Percentiles rank a stretch among this genome's conserved stretches.
These are phyloP conservation scores for Aspergillus quadricinctus DNA, from an alignment of 2,329 filamentous ascomycete species.

Conservation along the genomic window DNA sequence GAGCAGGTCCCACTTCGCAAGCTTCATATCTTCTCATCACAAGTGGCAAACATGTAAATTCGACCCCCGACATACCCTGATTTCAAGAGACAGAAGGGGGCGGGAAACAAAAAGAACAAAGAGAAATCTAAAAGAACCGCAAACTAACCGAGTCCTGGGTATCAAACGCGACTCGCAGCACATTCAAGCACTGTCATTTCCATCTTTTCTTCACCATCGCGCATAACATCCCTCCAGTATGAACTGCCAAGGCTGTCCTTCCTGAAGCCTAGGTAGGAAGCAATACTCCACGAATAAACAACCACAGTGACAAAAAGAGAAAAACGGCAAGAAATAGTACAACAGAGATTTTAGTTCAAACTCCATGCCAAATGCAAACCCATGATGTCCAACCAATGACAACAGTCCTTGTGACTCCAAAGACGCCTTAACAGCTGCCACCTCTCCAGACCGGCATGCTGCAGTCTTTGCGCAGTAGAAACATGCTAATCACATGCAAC, in stretches of 20 bases:
- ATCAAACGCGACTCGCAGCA: constrained; percentile 24
- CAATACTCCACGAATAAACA: not conserved
- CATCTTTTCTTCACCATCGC: constrained; percentile 1
- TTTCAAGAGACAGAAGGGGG: not conserved
- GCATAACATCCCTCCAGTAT: not conserved
- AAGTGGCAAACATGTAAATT: not conserved
- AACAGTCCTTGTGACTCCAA: not conserved
- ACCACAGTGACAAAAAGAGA: not conserved
- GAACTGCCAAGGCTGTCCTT: not conserved
- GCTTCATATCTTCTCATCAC: not conserved
- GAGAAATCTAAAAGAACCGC: constrained; percentile 1
- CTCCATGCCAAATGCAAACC: not conserved
- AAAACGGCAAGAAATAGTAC: not conserved
- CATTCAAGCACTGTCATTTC: constrained; percentile 11
- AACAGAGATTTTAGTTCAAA: not conserved
- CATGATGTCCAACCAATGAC: not conserved
- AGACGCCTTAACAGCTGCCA: not conserved
- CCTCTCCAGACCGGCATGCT: not conserved
- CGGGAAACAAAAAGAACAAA: not conserved
- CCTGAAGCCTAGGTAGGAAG: not conserved
- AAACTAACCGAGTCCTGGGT: constrained; percentile 24
- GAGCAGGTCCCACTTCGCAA: not conserved
- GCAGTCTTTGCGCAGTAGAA: not conserved
- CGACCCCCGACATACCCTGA: not conserved
- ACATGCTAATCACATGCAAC: not conserved